Evolutionary conservation across 768 basidiomycete species (phyloP).

Genomic region (Termitomyces sp.): DNA sequence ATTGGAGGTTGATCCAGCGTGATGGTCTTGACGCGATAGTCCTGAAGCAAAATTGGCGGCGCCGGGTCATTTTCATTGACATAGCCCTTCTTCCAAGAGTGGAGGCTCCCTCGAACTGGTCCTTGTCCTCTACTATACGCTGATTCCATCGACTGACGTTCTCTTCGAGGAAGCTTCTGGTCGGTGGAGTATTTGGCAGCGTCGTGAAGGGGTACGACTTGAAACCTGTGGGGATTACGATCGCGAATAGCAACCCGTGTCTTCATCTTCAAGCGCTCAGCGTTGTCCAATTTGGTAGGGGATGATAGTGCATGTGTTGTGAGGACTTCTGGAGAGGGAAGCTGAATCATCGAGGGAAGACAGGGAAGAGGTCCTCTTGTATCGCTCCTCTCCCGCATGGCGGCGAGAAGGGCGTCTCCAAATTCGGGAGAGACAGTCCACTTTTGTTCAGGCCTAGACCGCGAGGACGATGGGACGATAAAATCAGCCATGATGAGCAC

Average conservation of each 20-base stretch:
- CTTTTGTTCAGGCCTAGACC: slow-evolving; percentile 5
- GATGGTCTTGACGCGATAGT: not conserved
- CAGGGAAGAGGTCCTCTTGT: slow-evolving; percentile 13
- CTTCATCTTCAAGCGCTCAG: slow-evolving; percentile 33
- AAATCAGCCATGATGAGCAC: not conserved
- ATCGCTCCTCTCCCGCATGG: slow-evolving; percentile 14
- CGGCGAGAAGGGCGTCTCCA: slow-evolving; percentile 10
- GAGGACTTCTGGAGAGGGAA: slow-evolving; percentile 9
- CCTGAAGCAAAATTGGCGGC: not conserved
- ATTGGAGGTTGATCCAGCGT: not conserved
- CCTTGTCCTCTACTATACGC: not conserved
- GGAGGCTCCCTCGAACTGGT: not conserved
- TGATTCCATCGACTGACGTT: not conserved
- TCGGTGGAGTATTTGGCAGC: slow-evolving; percentile 8
- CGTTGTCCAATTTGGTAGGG: slow-evolving; percentile 14
- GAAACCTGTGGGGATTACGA: slow-evolving; percentile 37
- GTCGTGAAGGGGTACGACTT: slow-evolving; percentile 37
- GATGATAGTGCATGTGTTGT: slow-evolving; percentile 6
- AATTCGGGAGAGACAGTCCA: slow-evolving; percentile 17
- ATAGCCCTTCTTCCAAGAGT: slow-evolving; percentile 4
- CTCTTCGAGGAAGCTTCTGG: not conserved
- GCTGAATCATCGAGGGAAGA: slow-evolving; percentile 13
- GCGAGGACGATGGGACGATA: not conserved
- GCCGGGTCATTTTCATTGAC: slow-evolving; percentile 5
- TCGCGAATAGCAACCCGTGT: slow-evolving; percentile 41